Base-by-base conservation (phyloP, 116 monocot genomes). In the Zostera marina region DNA sequence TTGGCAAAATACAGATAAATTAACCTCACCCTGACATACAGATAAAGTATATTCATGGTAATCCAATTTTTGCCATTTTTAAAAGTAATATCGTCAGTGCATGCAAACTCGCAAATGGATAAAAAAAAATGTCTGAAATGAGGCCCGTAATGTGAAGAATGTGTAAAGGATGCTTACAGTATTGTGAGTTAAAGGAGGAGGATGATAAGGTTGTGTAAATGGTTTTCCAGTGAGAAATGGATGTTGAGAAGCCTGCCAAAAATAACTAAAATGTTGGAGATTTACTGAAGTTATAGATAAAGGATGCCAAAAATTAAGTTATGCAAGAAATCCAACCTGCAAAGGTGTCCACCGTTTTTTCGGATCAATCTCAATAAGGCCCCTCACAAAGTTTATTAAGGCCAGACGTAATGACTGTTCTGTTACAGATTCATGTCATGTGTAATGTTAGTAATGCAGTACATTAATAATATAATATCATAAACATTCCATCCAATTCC, bases 191-290 rank as follows among this genome's bases (percentile, higher is more conserved):
- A 85, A 82, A 7, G 71, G 74, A 42, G 47, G 56, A 69, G 96
- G 96, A 23, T 58, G 58, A 63, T 85, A 96, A 1, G 96, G 82
- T 42, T 73, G 64, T 47, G 60, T 76, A 38, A 96, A 85, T 7
- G 81, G 75, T 76, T 96, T 82, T 16, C 96, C 96, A 59, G 96
- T 96, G 38, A 96, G 65, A 78, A 96, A 96, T 56, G 96, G 96
- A 76, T 96, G 96, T 47, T 64, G 59, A 41, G 82, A 85, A 57
- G 96, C 96, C 96, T 94, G 74, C 10, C 8, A 67, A 17, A 21
- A 68, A 16, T 16, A 40, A 41, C 8, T 4, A 23, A 32, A 46
- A 58, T 11, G n/a, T 13, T 49, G 22, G 32, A 22, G 1, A 42
- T 20, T 41, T n/a, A 43, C 20, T 5, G 40, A 40, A 14, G 6